Percentiles rank a stretch among this genome's conserved stretches.
These are phyloP conservation scores for Cyberlindnera suaveolens DNA, from an alignment of 805 yeast species.

Conservation along the genomic window DNA sequence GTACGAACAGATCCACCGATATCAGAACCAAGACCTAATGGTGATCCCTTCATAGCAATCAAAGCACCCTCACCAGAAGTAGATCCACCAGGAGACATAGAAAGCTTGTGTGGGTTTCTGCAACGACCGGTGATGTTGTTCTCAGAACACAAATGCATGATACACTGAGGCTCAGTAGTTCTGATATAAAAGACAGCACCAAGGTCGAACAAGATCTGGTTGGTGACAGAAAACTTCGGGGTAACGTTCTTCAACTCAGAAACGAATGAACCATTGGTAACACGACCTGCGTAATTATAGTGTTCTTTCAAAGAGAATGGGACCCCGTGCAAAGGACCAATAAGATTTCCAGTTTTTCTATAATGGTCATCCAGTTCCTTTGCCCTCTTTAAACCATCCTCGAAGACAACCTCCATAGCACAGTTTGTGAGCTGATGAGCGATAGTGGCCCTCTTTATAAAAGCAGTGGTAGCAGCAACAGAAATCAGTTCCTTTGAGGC, in stretches of 20 bases:
- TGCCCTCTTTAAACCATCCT: constrained; percentile 52
- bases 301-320: constrained; percentile 66
- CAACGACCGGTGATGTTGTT: constrained; percentile 56
- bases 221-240: constrained; percentile 41
- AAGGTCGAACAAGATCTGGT: constrained; percentile 27
- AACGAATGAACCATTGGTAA: constrained; percentile 55
- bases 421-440: constrained; percentile 58
- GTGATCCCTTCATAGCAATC: constrained; percentile 50
- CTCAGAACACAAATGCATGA: constrained; percentile 61
- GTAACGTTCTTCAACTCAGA: constrained; percentile 41
- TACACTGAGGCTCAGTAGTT: constrained; percentile 60
- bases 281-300: constrained; percentile 42
- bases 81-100: constrained; percentile 61
- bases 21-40: constrained; percentile 59
- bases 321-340: constrained; percentile 64
- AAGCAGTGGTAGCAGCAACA: constrained; percentile 41
- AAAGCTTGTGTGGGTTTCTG: constrained; percentile 48
- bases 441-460: constrained; percentile 52
- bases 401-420: constrained; percentile 52
- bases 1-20: constrained; percentile 64
- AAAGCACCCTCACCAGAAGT: constrained; percentile 67
- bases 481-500: constrained; percentile 27
- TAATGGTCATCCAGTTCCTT: constrained; percentile 47
- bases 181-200: constrained; percentile 53
- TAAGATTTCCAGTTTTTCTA: constrained; percentile 38